A percentile compares a stretch with the other conserved stretches of the same genome.
Conservation (phyloP, 2,329 filamentous ascomycete genomes). For the Moelleriella libera region DNA sequence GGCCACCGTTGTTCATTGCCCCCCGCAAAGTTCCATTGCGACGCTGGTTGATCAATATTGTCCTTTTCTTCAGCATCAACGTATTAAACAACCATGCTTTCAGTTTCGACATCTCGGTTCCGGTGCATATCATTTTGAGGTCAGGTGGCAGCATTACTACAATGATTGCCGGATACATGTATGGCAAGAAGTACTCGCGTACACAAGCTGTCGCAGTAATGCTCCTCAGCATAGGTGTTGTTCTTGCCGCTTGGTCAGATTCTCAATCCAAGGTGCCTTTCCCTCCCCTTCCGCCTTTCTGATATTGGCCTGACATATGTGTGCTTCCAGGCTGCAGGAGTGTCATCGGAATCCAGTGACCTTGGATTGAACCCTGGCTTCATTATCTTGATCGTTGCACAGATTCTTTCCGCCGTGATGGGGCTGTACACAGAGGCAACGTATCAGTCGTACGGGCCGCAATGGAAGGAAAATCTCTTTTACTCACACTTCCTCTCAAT, state of each 20-base stretch:
- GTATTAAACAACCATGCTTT: slow-evolving; percentile 97
- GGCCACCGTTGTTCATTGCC: slow-evolving; percentile 58
- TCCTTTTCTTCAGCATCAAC: slow-evolving; percentile 86
- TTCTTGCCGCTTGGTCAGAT: slow-evolving; percentile 82
- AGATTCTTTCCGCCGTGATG: slow-evolving; percentile 85
- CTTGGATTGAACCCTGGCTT: slow-evolving; percentile 49
- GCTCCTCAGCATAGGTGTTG: slow-evolving; percentile 73
- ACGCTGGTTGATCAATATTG: slow-evolving; percentile 79
- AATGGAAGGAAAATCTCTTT: slow-evolving; percentile 94
- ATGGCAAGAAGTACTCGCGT: slow-evolving; percentile 70
- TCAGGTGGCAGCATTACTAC: slow-evolving; percentile 94
- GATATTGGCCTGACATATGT: neutral
- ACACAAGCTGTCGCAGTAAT: slow-evolving; percentile 72
- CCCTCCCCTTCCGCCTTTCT: neutral
- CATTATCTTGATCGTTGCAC: slow-evolving; percentile 70
- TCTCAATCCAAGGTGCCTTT: slow-evolving; percentile 59
- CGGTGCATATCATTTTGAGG: slow-evolving; percentile 89
- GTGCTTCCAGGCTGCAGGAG: neutral
- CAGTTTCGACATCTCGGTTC: slow-evolving; percentile 90
- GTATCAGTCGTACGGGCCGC: slow-evolving; percentile 71
- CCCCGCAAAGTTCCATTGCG: slow-evolving; percentile 68
- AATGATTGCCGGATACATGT: slow-evolving; percentile 77
- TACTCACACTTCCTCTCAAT: slow-evolving; percentile 72
- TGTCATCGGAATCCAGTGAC: slow-evolving; percentile 4
- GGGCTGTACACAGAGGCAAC: slow-evolving; percentile 88